A percentile compares a stretch with the other conserved stretches of the same genome.
phyloP scores from a whole-genome alignment of 352 stramenopile genomes.

The Phytopythium oedochilum region DNA sequence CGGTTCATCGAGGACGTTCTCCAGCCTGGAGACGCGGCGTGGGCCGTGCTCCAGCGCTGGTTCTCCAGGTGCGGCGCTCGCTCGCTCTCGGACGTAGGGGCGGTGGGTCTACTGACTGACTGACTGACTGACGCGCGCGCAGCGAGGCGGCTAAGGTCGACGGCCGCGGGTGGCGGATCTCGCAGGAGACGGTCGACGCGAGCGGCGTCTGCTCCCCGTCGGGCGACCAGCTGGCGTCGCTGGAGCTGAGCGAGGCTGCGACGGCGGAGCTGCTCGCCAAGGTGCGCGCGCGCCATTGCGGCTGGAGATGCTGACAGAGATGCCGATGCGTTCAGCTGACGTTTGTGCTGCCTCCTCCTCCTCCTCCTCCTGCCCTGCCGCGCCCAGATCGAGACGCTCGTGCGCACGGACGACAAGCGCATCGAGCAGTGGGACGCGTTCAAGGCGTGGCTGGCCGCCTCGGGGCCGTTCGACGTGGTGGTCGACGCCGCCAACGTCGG shows the following conservation, averaged over 20 bases:
- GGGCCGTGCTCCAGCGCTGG: slow-evolving; percentile 67
- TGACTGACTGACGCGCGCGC: background rate
- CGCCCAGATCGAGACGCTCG: slow-evolving; percentile 72
- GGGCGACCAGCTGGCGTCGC: slow-evolving; percentile 52
- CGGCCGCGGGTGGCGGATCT: slow-evolving; percentile 49
- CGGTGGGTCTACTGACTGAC: too few species aligned
- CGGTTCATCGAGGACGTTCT: slow-evolving; percentile 58
- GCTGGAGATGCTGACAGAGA: too few species aligned
- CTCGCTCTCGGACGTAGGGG: too few species aligned
- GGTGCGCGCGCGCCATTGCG: slow-evolving; percentile 33
- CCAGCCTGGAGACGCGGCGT: slow-evolving; percentile 36
- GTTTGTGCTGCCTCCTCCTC: too few species aligned
- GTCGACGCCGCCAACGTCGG: slow-evolving; percentile 98
- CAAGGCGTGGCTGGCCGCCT: slow-evolving; percentile 67
- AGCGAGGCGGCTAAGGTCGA: slow-evolving; percentile 63
- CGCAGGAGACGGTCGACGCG: slow-evolving; percentile 43
- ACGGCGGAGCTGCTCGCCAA: slow-evolving; percentile 52
- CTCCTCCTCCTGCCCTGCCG: too few species aligned
- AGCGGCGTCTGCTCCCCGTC: slow-evolving; percentile 57
- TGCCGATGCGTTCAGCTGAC: background rate
- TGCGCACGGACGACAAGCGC: slow-evolving; percentile 66
- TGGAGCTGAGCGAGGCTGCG: slow-evolving; percentile 51
- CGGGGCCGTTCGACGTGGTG: slow-evolving; percentile 89
- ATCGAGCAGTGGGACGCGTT: slow-evolving; percentile 77
- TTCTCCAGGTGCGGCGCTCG: slow-evolving; percentile 48